Conservation (phyloP, 441 rosid species). For the Gossypium trilobum region DNA sequence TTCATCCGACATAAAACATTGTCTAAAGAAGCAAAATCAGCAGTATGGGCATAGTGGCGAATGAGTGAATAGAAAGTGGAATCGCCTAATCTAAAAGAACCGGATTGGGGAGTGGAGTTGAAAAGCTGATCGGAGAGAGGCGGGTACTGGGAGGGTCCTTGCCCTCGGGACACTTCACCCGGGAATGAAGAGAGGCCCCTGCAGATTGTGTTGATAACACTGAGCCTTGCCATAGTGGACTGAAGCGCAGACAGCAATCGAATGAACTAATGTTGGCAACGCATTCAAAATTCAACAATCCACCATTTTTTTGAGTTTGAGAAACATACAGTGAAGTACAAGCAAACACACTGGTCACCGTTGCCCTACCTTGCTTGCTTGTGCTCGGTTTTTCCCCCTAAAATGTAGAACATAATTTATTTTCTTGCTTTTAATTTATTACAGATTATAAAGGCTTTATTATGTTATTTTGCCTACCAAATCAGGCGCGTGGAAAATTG, state of each 20-base stretch:
- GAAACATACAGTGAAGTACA: not conserved
- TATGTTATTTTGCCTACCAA: no score
- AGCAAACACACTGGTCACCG: not conserved
- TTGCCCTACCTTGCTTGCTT: no score
- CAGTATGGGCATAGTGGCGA: slow-evolving; percentile 39
- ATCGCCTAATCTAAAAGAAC: slow-evolving; percentile 63
- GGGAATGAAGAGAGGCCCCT: slow-evolving; percentile 27
- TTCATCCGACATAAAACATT: slow-evolving; percentile 49
- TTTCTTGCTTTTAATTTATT: no score
- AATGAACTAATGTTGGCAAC: not conserved
- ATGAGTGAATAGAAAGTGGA: slow-evolving; percentile 63
- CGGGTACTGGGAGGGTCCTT: slow-evolving; percentile 15
- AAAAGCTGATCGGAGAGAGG: slow-evolving; percentile 47
- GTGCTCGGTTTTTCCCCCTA: no score
- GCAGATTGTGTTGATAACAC: slow-evolving; percentile 14
- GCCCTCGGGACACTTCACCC: slow-evolving; percentile 23
- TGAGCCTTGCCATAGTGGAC: slow-evolving; percentile 34
- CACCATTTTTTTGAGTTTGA: not conserved
- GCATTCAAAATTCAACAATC: slow-evolving; percentile 7
- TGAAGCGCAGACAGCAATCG: not conserved
- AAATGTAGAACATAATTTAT: no score
- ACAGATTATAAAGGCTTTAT: no score
- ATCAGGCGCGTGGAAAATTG: no score
- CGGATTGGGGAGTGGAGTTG: slow-evolving; percentile 43
- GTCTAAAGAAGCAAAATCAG: slow-evolving; percentile 56